phyloP scores from a whole-genome alignment of 352 stramenopile genomes.

The Vaucheria bursata region DNA sequence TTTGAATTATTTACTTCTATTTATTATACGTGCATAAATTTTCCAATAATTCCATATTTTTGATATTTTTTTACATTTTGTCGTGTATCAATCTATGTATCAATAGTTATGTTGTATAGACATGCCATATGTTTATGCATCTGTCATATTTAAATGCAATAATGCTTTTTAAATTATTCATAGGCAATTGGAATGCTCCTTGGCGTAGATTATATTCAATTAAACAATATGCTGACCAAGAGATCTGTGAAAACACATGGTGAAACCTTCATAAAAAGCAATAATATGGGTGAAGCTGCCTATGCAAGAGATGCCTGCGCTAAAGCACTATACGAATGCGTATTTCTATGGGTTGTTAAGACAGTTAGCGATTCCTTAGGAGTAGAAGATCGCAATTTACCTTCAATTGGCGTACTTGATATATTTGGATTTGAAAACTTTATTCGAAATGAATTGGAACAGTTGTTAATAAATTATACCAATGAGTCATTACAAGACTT shows the following conservation, averaged over 20 bases:
- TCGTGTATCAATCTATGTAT: too few relatives aligned
- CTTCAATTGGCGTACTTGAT: constrained; percentile 35
- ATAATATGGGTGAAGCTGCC: constrained; percentile 61
- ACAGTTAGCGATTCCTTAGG: constrained; percentile 34
- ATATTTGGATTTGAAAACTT: constrained; percentile 52
- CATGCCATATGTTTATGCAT: too few relatives aligned
- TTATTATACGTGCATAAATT: too few relatives aligned
- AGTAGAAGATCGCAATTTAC: constrained; percentile 11
- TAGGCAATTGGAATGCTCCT: constrained; percentile 46
- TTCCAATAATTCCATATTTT: too few relatives aligned
- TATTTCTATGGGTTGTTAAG: constrained; percentile 35
- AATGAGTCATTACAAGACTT: constrained; percentile 35
- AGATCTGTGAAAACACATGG: constrained; percentile 63
- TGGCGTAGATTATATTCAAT: constrained; percentile 58
- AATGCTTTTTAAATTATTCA: too few relatives aligned
- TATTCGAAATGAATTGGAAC: constrained; percentile 29
- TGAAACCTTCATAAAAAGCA: constrained; percentile 65
- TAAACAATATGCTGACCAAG: constrained; percentile 66
- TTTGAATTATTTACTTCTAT: neutral
- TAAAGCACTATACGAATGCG: constrained; percentile 78
- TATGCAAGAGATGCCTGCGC: constrained; percentile 79
- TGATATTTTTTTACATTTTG: too few relatives aligned
- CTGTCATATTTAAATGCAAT: too few relatives aligned
- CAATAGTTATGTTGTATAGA: too few relatives aligned
- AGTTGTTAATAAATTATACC: constrained; percentile 38